A percentile compares a stretch with the other conserved stretches of the same genome.
phyloP scores from a whole-genome alignment of 176 grass and related monocot species.

The Melocanna baccifera region DNA sequence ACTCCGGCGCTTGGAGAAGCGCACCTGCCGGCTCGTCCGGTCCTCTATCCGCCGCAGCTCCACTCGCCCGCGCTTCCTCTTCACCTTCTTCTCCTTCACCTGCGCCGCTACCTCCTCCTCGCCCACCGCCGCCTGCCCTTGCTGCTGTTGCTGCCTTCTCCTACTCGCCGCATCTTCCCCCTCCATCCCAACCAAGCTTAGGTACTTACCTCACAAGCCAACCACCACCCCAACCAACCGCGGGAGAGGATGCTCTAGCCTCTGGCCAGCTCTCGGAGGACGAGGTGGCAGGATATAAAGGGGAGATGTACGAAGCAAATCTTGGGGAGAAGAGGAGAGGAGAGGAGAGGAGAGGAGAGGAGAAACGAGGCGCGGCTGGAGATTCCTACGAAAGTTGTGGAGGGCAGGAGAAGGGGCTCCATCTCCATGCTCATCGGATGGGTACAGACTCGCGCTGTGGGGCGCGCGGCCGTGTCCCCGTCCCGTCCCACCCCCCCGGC shows the following conservation, averaged over 20 bases:
- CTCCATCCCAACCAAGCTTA: neutral
- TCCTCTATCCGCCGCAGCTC: constrained; percentile 47
- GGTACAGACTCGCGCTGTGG: neutral
- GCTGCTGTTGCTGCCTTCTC: no score
- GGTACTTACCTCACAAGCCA: neutral
- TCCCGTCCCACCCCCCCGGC: neutral
- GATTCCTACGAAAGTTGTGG: neutral
- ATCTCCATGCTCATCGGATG: neutral
- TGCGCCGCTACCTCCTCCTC: neutral
- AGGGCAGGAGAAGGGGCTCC: neutral
- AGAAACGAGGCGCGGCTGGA: neutral
- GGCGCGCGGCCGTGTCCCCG: neutral
- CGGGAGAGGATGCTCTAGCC: neutral
- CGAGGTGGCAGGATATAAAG: neutral
- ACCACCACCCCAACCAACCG: neutral
- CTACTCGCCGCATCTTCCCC: neutral
- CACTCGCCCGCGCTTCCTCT: constrained; percentile 19
- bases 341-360: neutral
- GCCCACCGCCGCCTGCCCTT: neutral
- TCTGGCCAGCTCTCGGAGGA: neutral
- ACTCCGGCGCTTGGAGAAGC: constrained; percentile 57
- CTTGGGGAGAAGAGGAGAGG: neutral
- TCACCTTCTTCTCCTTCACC: neutral
- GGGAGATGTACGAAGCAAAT: neutral
- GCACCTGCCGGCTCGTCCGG: constrained; percentile 49